Evolutionary conservation across 176 grass and related monocot genomes (phyloP).

Genomic region (Lolium rigidum): DNA sequence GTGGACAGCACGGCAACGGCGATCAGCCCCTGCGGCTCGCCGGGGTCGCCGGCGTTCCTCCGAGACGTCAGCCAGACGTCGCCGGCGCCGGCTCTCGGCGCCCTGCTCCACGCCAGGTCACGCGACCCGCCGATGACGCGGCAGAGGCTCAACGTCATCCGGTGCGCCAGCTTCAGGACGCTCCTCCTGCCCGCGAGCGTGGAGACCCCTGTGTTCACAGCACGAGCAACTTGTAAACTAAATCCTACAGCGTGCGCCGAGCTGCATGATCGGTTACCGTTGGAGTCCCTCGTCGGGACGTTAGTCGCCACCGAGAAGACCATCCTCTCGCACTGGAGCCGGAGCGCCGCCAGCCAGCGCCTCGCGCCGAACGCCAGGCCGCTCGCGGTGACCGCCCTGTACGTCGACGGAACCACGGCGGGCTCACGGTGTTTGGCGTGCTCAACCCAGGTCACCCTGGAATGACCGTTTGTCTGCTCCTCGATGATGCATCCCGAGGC

Average conservation of each 20-base stretch:
- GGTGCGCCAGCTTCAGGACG: slow-evolving; percentile 74
- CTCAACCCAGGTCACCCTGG: slow-evolving; percentile 76
- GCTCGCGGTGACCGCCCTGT: slow-evolving; percentile 45
- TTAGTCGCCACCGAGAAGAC: slow-evolving; percentile 90
- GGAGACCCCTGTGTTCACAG: slow-evolving; percentile 53
- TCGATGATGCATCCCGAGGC: slow-evolving; percentile 79
- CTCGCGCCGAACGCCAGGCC: slow-evolving; percentile 79
- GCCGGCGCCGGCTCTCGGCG: slow-evolving; percentile 25
- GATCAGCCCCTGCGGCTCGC: slow-evolving; percentile 76
- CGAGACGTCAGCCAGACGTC: slow-evolving; percentile 55
- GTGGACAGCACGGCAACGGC: slow-evolving; percentile 61
- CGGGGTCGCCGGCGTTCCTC: slow-evolving; percentile 56
- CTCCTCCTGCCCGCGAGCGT: slow-evolving; percentile 80
- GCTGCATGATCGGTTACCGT: slow-evolving; percentile 19
- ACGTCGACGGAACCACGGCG: slow-evolving; percentile 50
- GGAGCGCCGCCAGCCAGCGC: slow-evolving; percentile 75
- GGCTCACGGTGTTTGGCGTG: slow-evolving; percentile 58
- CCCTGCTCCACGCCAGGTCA: slow-evolving; percentile 50
- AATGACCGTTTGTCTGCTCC: slow-evolving; percentile 65
- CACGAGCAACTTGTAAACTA: background rate
- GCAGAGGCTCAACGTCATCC: slow-evolving; percentile 68
- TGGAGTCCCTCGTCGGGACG: slow-evolving; percentile 69
- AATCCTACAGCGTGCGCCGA: background rate
- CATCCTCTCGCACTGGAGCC: slow-evolving; percentile 74
- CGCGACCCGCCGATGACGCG: slow-evolving; percentile 53